Evolutionary conservation across 1,139 yeast species (phyloP), one percentile per base, ranked within the genome.

Genomic region (Candida freyschussii): DNA sequence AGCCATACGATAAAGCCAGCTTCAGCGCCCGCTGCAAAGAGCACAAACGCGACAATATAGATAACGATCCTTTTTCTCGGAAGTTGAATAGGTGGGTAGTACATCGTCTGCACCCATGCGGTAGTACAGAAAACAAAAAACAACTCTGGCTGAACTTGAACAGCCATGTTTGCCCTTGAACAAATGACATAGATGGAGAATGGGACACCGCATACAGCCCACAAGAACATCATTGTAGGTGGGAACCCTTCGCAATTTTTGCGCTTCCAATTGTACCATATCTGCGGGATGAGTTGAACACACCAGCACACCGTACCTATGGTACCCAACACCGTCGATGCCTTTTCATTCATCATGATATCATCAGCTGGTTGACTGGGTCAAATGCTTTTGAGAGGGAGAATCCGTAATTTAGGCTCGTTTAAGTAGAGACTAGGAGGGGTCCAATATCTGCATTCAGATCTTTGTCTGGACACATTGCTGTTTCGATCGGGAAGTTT

Each of bases 241-340:
- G 95, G 95, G 11, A 87, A 59, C 0, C 97, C 96, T 26, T 78
- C 82, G 42, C 95, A 82, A 52, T 84, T 74, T 50, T 87, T 86
- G n/a, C 69, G 69, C 36, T 66, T 65, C 60, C 70, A 85, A 55
- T 89, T 87, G 52, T 76, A 65, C 33, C 76, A 64, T 32, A 87
- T 78, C 56, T 87, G 97, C 3, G 97, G 96, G 3, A 85, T 67
- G 45, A 87, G 63, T 58, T 89, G 96, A 43, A 87, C 63, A 57
- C 96, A 87, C 96, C 96, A 89, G 41, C 84, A 69, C 5, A 87
- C 75, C 1, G 96, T 87, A 12, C 95, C 96, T 2, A 82, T 67
- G 7, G 95, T 85, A n/a, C 85, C 96, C 39, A 86, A 67, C 7
- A 83, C 87, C 33, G 84, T 85, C 17, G 84, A 75, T 2, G 85